Percentiles rank a stretch among this genome's conserved stretches.
Conservation (phyloP, 129 eudicot species). For the Pseudognaphalium luteoalbum region DNA sequence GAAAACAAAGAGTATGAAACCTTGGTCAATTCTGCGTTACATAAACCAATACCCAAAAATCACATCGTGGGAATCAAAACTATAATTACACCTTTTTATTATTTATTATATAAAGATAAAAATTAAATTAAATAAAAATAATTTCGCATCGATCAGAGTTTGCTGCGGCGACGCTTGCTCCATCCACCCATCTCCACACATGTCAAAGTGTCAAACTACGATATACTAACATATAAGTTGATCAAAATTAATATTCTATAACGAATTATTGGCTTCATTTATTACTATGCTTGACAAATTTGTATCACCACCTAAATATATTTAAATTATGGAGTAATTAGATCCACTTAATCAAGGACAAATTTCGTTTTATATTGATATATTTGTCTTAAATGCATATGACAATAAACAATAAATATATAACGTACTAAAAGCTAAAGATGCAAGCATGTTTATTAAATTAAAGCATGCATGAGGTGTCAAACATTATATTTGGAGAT, state of each 20-base stretch:
- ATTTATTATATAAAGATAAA: too few relatives aligned
- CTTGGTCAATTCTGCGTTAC: constrained; percentile 40
- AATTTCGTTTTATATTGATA: too few relatives aligned
- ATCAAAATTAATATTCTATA: too few relatives aligned
- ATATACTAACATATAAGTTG: background rate
- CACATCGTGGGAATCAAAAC: constrained; percentile 27
- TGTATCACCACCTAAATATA: background rate
- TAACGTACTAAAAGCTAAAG: too few relatives aligned
- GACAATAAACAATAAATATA: too few relatives aligned
- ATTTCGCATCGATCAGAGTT: constrained; percentile 30
- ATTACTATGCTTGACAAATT: background rate
- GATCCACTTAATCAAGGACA: background rate
- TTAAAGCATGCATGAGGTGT: too few relatives aligned
- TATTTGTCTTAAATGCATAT: too few relatives aligned
- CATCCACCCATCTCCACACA: constrained; percentile 2
- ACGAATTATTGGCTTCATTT: background rate
- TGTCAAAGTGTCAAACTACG: too few relatives aligned
- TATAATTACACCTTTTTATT: background rate
- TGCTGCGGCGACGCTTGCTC: constrained; percentile 70
- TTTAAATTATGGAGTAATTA: too few relatives aligned
- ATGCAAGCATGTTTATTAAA: too few relatives aligned
- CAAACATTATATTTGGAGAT: too few relatives aligned
- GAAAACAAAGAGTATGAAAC: constrained; percentile 39
- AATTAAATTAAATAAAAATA: background rate
- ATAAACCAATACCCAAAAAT: constrained; percentile 25